These are phyloP conservation scores for Pugionium dolabratum DNA, from an alignment of 345 rosid species.

Conservation along the genomic window DNA sequence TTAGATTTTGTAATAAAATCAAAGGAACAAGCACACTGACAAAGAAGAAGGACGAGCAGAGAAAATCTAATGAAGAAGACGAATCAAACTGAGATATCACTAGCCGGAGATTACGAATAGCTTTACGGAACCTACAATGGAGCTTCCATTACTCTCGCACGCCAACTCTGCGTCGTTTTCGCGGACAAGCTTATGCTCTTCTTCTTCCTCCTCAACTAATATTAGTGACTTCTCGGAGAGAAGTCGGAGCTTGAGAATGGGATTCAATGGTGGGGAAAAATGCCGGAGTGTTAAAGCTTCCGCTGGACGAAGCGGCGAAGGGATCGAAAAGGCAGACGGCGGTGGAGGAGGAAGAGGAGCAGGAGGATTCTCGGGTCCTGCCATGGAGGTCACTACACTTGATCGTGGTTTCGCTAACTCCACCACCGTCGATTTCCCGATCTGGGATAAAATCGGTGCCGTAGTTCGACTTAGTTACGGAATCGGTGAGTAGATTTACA, in stretches of 20 bases:
- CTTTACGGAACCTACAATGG: constrained; percentile 38
- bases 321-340: constrained; percentile 53
- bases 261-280: constrained; percentile 32
- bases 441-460: constrained; percentile 94
- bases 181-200: constrained; percentile 40
- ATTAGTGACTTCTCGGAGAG: constrained; percentile 35
- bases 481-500: constrained; percentile 56
- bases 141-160: constrained; percentile 49
- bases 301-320: constrained; percentile 51
- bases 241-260: constrained; percentile 35
- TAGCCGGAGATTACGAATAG: constrained; percentile 26
- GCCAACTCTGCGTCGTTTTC: constrained; percentile 38
- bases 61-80: constrained; percentile 21
- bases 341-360: constrained; percentile 29
- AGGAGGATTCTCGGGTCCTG: constrained; percentile 47
- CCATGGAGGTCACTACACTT: constrained; percentile 77
- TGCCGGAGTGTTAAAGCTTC: constrained; percentile 47
- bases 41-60: neutral
- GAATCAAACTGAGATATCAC: neutral
- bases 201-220: constrained; percentile 25
- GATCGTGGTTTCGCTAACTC: constrained; percentile 62
- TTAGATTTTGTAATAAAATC: constrained; percentile 20
- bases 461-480: constrained; percentile 85
- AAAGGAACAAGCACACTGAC: neutral
- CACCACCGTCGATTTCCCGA: constrained; percentile 60